phyloP scores from a whole-genome alignment of 208 protist species.

The Acanthamoeba sp. region DNA sequence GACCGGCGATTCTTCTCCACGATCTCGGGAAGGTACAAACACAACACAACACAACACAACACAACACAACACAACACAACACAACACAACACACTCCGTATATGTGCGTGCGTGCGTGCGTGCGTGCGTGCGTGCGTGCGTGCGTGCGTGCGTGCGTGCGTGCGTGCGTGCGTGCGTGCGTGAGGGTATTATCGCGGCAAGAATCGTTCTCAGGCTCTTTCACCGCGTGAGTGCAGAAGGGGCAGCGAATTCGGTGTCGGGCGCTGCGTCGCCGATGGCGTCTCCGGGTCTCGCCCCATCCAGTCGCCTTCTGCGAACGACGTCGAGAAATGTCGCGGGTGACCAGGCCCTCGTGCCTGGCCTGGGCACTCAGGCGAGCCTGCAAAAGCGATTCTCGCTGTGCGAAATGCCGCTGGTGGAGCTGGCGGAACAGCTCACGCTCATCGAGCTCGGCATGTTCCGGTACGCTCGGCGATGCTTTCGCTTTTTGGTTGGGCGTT shows the following conservation, averaged over 20 bases:
- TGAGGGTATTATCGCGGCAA: too few species aligned
- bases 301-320: conserved; percentile 14
- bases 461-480: not conserved
- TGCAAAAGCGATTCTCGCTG: conserved; percentile 60
- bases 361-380: not conserved
- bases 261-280: not conserved
- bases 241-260: not conserved
- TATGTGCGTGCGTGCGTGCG: too few species aligned
- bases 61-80: too few species aligned
- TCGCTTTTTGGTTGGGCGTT: not conserved
- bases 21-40: not conserved
- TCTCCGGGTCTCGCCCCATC: conserved; percentile 3
- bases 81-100: too few species aligned
- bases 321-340: not conserved
- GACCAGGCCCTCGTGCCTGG: conserved; percentile 46
- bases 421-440: conserved; percentile 67
- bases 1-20: not conserved
- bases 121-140: too few species aligned
- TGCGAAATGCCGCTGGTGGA: conserved; percentile 72
- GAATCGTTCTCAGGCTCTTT: too few species aligned
- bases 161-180: too few species aligned
- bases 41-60: too few species aligned
- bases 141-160: too few species aligned
- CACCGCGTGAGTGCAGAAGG: not conserved
- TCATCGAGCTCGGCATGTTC: conserved; percentile 72